A percentile compares a stretch with the other conserved stretches of the same genome.
These are phyloP conservation scores for Lipomyces oligophaga DNA, from an alignment of 805 yeast genomes.

Conservation along the genomic window DNA sequence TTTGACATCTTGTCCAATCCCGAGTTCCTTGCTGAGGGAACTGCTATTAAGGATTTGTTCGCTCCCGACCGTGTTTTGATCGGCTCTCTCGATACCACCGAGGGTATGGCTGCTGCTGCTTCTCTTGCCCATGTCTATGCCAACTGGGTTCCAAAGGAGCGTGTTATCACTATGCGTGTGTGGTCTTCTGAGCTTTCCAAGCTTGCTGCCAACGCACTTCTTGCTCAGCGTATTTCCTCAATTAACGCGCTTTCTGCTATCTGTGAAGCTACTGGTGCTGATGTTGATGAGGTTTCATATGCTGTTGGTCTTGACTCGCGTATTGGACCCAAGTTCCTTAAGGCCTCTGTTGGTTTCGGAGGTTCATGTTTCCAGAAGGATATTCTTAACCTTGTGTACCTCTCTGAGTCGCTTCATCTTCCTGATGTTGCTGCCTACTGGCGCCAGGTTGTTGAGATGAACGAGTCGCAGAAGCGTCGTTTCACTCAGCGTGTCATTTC, in stretches of 20 bases:
- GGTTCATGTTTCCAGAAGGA: slow-evolving; percentile 37
- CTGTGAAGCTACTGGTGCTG: slow-evolving; percentile 37
- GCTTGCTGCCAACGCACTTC: slow-evolving; percentile 36
- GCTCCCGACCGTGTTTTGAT: slow-evolving; percentile 35
- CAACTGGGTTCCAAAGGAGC: slow-evolving; percentile 34
- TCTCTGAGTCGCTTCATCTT: slow-evolving; percentile 34
- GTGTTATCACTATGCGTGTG: slow-evolving; percentile 34
- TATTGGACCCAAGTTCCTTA: slow-evolving; percentile 35
- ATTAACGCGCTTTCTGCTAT: slow-evolving; percentile 36
- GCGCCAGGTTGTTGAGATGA: slow-evolving; percentile 36
- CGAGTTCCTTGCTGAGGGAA: slow-evolving; percentile 36
- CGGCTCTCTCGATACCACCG: slow-evolving; percentile 33
- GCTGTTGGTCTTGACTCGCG: slow-evolving; percentile 36
- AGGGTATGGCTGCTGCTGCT: slow-evolving; percentile 34
- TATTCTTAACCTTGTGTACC: slow-evolving; percentile 34
- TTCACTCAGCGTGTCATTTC: slow-evolving; percentile 34
- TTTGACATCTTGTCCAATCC: slow-evolving; percentile 37
- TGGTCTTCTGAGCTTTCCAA: slow-evolving; percentile 37
- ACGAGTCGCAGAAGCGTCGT: slow-evolving; percentile 35
- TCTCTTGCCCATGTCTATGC: slow-evolving; percentile 34
- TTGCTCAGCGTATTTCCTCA: slow-evolving; percentile 36
- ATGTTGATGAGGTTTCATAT: slow-evolving; percentile 35
- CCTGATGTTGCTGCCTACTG: slow-evolving; percentile 36
- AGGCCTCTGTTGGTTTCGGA: slow-evolving; percentile 36
- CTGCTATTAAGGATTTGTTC: slow-evolving; percentile 33